phyloP scores from a whole-genome alignment of 1,284 basidiomycete genomes.

The Ganoderma sp. region DNA sequence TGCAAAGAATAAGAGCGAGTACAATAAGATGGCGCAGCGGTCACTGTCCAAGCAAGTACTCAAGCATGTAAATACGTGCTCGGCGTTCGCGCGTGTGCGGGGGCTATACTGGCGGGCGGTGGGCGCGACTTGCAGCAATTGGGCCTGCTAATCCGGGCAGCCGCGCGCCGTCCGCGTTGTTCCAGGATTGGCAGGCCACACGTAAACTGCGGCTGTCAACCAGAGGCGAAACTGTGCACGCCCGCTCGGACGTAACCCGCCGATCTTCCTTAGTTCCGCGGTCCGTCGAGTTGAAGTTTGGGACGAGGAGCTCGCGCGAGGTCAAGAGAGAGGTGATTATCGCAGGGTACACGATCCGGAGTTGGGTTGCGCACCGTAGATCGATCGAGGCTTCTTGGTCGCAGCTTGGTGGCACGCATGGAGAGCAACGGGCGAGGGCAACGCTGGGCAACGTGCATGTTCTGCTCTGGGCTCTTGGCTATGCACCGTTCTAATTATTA shows the following conservation, averaged over 20 bases:
- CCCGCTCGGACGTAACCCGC: background rate
- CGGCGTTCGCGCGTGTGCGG: background rate
- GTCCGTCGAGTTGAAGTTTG: background rate
- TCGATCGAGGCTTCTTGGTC: background rate
- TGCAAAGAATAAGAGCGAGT: background rate
- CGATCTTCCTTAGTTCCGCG: background rate
- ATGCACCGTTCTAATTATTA: constrained; percentile 2
- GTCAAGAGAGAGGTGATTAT: background rate
- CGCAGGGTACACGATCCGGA: background rate
- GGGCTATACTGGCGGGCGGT: background rate
- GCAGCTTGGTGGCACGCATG: background rate
- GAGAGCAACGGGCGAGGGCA: background rate
- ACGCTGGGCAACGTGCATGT: no score
- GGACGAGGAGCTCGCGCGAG: background rate
- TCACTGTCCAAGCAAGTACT: background rate
- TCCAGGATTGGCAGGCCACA: constrained; percentile 1
- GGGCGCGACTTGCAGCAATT: background rate
- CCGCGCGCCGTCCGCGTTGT: background rate
- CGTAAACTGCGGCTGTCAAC: constrained; percentile 6
- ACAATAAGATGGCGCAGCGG: background rate
- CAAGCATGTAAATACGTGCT: background rate
- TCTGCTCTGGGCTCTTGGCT: no score
- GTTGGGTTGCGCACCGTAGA: background rate
- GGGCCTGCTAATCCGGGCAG: background rate
- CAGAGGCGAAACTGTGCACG: background rate